Evolutionary conservation across 306 rosid species (phyloP).

Genomic region (Castanea sativa): DNA sequence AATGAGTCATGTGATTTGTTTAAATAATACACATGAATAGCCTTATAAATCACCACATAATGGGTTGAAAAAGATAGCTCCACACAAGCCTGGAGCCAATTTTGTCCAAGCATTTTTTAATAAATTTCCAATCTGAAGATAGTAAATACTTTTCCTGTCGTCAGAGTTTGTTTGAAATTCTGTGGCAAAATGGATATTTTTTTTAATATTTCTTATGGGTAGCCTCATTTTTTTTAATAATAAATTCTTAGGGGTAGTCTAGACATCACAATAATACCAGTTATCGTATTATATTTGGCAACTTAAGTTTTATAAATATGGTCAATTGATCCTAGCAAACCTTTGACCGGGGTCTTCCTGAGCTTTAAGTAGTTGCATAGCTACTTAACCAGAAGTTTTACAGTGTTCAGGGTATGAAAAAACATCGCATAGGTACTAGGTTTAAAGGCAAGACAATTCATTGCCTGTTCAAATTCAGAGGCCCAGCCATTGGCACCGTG

Average conservation of each 20-base stretch:
- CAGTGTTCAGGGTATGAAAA: background rate
- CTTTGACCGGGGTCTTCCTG: background rate
- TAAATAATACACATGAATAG: no score
- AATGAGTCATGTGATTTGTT: no score
- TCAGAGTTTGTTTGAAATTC: background rate
- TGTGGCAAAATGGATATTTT: no score
- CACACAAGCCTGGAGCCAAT: no score
- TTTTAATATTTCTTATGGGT: no score
- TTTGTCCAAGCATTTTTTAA: background rate
- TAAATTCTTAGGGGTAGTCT: no score
- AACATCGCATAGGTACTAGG: constrained; percentile 10
- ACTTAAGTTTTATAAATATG: background rate
- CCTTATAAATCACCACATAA: no score
- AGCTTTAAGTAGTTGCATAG: no score
- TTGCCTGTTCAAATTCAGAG: constrained; percentile 92
- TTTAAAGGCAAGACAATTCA: constrained; percentile 14
- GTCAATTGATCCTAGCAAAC: background rate
- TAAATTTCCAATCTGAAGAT: background rate
- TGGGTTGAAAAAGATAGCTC: no score
- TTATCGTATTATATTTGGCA: background rate
- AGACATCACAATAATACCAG: no score
- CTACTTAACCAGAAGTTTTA: background rate
- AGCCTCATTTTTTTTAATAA: no score
- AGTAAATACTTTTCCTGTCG: background rate
- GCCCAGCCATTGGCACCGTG: constrained; percentile 89